phyloP scores from a whole-genome alignment of 805 yeast genomes.

The Saccharomycopsis fermentans region DNA sequence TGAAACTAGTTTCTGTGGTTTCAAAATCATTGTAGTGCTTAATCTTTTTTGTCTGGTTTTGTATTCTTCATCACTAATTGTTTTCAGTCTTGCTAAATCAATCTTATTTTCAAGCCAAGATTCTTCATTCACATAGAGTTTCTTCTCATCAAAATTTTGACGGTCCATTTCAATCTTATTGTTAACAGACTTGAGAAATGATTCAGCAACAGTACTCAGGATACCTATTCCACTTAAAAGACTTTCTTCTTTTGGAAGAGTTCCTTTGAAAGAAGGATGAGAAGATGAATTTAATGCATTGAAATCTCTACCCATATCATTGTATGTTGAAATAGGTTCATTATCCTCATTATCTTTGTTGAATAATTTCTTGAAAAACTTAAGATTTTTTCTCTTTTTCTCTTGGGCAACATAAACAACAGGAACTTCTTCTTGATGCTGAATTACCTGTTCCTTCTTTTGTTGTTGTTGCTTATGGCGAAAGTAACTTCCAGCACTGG shows the following conservation, averaged over 20 bases:
- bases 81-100: conserved; percentile 63
- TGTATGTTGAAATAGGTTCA: conserved; percentile 1
- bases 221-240: neutral
- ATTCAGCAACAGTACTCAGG: neutral
- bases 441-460: conserved; percentile 25
- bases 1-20: conserved; percentile 45
- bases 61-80: conserved; percentile 59
- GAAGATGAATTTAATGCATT: conserved; percentile 8
- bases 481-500: conserved; percentile 78
- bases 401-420: conserved; percentile 16
- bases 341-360: conserved; percentile 8
- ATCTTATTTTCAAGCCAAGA: conserved; percentile 45
- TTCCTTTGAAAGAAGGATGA: neutral
- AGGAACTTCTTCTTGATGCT: conserved; percentile 1
- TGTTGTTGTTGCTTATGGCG: conserved; percentile 53
- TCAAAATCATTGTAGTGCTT: conserved; percentile 50
- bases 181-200: neutral
- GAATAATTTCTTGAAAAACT: conserved; percentile 15
- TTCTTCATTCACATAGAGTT: conserved; percentile 28
- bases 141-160: conserved; percentile 18
- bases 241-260: neutral
- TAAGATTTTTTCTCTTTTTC: conserved; percentile 11
- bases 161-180: neutral
- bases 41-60: conserved; percentile 58
- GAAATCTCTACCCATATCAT: conserved; percentile 1